phyloP scores from a whole-genome alignment of 1,284 basidiomycete species.

The Erythrobasidium hasegawianum region DNA sequence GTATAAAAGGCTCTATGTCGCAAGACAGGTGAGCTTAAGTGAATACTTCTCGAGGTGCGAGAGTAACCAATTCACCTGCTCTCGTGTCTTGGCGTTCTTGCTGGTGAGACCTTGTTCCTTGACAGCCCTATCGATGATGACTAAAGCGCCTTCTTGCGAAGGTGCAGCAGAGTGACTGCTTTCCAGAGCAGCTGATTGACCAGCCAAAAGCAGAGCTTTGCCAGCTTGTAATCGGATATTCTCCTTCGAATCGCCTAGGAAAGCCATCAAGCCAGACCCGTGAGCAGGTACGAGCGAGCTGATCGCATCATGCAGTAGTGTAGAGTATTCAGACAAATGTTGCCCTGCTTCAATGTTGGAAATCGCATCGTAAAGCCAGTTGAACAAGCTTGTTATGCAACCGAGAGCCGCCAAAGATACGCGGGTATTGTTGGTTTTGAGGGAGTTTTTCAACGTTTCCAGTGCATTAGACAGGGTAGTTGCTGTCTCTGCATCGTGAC shows the following conservation, averaged over 20 bases:
- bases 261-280: constrained; percentile 50
- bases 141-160: constrained; percentile 61
- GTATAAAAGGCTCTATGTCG: constrained; percentile 16
- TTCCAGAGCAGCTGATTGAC: constrained; percentile 59
- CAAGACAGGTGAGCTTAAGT: not conserved
- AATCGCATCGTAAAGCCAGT: constrained; percentile 13
- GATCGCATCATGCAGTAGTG: constrained; percentile 55
- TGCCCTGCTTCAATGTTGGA: constrained; percentile 61
- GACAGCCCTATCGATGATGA: constrained; percentile 72
- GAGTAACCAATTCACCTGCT: no score
- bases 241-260: constrained; percentile 68
- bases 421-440: constrained; percentile 50
- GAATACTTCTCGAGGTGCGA: no score
- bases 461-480: not conserved
- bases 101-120: constrained; percentile 71
- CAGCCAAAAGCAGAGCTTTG: constrained; percentile 55
- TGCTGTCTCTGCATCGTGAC: not conserved
- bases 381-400: constrained; percentile 44
- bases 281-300: constrained; percentile 48
- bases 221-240: constrained; percentile 55
- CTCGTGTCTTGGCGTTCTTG: constrained; percentile 57
- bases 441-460: not conserved
- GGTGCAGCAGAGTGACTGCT: constrained; percentile 54
- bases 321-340: constrained; percentile 60
- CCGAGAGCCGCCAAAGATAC: constrained; percentile 54